Conservation (phyloP, 2,329 filamentous ascomycete genomes). For the Fusarium marasasianum region DNA sequence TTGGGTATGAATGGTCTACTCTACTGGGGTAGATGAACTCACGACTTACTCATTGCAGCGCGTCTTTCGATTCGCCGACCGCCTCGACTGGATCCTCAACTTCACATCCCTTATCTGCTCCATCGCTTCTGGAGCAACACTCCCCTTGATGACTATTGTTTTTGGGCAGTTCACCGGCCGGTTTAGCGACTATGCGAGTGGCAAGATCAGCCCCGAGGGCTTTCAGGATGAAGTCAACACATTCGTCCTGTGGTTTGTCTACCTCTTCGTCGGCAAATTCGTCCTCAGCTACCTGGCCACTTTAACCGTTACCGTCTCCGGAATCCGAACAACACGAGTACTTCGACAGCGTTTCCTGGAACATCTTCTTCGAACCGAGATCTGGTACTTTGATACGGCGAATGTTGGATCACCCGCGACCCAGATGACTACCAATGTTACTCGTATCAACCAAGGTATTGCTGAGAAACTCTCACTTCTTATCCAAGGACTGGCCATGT, state of each 20-base stretch:
- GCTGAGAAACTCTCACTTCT: constrained; percentile 50
- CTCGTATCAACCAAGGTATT: constrained; percentile 52
- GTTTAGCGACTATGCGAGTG: constrained; percentile 23
- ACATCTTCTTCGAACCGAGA: constrained; percentile 24
- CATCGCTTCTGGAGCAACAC: constrained; percentile 13
- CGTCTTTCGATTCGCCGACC: constrained; percentile 30
- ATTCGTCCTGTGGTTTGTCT: constrained; percentile 30
- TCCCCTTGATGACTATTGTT: constrained; percentile 27
- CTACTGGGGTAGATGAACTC: accelerated
- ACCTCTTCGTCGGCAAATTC: constrained; percentile 27
- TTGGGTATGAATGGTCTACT: neutral
- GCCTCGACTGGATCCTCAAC: constrained; percentile 24
- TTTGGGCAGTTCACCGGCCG: constrained; percentile 25
- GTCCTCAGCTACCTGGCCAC: constrained; percentile 24
- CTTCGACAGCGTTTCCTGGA: constrained; percentile 19
- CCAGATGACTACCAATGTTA: constrained; percentile 48
- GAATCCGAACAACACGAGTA: constrained; percentile 23
- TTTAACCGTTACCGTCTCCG: constrained; percentile 1
- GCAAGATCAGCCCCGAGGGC: neutral
- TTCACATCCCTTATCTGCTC: constrained; percentile 15
- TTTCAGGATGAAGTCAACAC: constrained; percentile 13
- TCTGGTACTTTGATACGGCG: constrained; percentile 27
- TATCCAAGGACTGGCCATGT: constrained; percentile 49
- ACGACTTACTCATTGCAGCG: neutral
- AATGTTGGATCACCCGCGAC: constrained; percentile 39